phyloP scores from a whole-genome alignment of 768 basidiomycete genomes.

The Tubosaeta sp. region DNA sequence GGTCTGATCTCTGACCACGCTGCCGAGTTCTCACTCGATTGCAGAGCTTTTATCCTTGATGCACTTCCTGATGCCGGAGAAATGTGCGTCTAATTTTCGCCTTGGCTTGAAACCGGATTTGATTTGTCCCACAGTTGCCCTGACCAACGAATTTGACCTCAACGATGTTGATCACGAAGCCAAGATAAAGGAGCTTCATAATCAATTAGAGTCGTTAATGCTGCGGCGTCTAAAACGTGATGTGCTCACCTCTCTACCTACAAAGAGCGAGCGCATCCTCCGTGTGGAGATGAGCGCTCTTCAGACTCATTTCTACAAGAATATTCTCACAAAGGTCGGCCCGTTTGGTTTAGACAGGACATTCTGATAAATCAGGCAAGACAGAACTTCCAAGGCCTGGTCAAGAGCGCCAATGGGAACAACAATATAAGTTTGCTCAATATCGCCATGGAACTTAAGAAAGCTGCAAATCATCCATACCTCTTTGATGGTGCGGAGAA shows the following conservation, averaged over 20 bases:
- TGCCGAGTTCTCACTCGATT: constrained; percentile 8
- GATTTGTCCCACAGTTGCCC: constrained; percentile 54
- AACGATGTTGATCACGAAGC: constrained; percentile 88
- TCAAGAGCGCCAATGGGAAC: constrained; percentile 85
- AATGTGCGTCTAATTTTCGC: constrained; percentile 55
- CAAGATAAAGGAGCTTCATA: constrained; percentile 95
- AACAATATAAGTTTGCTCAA: constrained; percentile 94
- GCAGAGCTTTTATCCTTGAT: constrained; percentile 91
- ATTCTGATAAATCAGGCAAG: constrained; percentile 3
- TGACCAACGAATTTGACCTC: constrained; percentile 94
- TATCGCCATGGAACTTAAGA: constrained; percentile 99
- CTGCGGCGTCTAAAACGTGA: constrained; percentile 91
- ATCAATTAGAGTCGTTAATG: constrained; percentile 92
- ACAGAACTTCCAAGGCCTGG: constrained; percentile 89
- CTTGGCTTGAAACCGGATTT: background rate
- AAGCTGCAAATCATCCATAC: constrained; percentile 97
- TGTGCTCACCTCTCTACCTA: constrained; percentile 92
- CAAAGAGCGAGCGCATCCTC: constrained; percentile 96
- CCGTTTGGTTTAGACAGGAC: background rate
- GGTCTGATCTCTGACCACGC: constrained; percentile 4
- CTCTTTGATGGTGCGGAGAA: constrained; percentile 95
- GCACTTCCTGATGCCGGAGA: constrained; percentile 99
- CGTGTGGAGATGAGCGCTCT: constrained; percentile 96
- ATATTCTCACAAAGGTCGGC: constrained; percentile 85
- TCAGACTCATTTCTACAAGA: constrained; percentile 98